Evolutionary conservation across 257 asterid genomes (phyloP), one percentile per base, ranked within the genome.

Genomic region (Fraxinus americana): DNA sequence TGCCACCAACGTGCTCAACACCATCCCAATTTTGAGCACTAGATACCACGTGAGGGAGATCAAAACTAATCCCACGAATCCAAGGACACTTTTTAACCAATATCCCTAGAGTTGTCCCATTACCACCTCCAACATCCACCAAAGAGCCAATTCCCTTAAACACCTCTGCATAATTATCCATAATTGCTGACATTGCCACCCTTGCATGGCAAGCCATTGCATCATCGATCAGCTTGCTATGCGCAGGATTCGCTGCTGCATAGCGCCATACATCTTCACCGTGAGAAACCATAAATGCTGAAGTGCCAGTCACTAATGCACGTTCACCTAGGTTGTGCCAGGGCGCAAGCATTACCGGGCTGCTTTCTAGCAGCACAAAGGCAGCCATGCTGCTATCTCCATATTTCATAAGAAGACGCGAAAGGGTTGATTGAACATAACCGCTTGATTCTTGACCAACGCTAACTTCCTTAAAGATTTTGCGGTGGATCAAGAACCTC

Each of bases 91-190:
- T 61, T 12, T 61, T 61, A 12, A 87, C 80, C 73, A 91, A 65
- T n/a, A 72, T 69, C 12, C 80, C 29, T 0, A 89, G 73, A 1
- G 89, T 72, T 32, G 82, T 78, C 7, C 92, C 92, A 19, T 91
- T 81, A 5, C 89, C 91, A 3, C 94, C 92, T 0, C 94, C 94
- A 1, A 91, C 91, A 16, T 91, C 96, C 70, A 91, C 96, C 88
- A 89, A 11, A 0, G 88, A 27, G 0, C 73, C 74, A 2, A 91
- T 32, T 71, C 91, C 92, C 0, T 76, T 7, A 2, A 86, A 89
- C n/a, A 74, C 85, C 73, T 79, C 82, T 0, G 87, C 82, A 32
- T 74, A 85, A 23, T 43, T 69, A 0, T 59, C 10, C 0, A 83
- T 16, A 2, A 88, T 80, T 0, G 84, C 80, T 0, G 82, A 10